These are phyloP conservation scores for Aspergillus carbonarius DNA, from an alignment of 2,329 filamentous ascomycete genomes.

Conservation along the genomic window DNA sequence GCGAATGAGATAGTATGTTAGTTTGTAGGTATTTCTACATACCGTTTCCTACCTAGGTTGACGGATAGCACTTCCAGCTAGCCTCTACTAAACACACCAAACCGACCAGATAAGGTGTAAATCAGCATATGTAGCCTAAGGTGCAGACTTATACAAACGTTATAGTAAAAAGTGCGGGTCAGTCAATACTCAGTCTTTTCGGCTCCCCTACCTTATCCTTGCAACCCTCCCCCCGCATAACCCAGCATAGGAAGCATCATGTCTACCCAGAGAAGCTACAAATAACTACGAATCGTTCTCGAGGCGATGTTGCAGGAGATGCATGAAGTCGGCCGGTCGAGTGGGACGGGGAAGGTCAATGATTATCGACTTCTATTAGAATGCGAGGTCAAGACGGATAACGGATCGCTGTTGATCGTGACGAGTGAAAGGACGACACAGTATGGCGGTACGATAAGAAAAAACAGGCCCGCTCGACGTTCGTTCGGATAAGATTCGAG, in stretches of 20 bases:
- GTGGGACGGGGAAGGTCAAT: constrained; percentile 17
- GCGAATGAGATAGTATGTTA: too few species aligned
- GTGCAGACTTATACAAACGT: neutral
- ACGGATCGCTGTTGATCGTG: constrained; percentile 24
- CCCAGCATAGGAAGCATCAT: neutral
- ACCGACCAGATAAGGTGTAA: neutral
- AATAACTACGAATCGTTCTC: constrained; percentile 4
- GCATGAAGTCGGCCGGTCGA: constrained; percentile 13
- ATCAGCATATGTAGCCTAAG: neutral
- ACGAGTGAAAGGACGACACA: constrained; percentile 24
- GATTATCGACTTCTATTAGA: constrained; percentile 25
- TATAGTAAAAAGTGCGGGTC: neutral
- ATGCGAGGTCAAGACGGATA: constrained; percentile 23
- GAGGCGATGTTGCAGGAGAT: constrained; percentile 1
- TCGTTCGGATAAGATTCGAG: constrained; percentile 28
- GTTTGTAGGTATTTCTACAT: neutral
- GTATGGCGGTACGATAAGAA: constrained; percentile 17
- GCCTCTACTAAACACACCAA: neutral
- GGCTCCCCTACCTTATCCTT: neutral
- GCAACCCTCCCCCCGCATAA: neutral
- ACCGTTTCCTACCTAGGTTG: neutral
- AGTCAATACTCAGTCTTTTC: neutral
- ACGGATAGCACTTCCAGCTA: neutral
- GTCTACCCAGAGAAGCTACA: constrained; percentile 7
- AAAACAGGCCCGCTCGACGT: constrained; percentile 26